Base-by-base conservation (phyloP, 192 early-diverging fungal species). In the Chytriomyces sp. region DNA sequence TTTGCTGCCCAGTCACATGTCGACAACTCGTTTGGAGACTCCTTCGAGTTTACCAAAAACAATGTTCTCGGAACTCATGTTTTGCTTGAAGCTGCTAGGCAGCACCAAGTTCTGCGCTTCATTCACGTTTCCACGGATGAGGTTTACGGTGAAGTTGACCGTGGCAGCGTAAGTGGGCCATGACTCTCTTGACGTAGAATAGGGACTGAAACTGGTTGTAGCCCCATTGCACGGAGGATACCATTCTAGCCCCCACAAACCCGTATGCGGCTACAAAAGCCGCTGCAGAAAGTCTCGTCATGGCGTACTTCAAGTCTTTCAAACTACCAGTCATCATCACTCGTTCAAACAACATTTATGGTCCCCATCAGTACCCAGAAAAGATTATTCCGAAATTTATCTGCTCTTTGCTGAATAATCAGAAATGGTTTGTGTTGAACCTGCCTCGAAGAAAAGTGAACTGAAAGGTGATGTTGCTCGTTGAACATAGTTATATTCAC, bases 241-340 rank as follows among this genome's bases (percentile, higher is more conserved):
- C 82, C 0, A 76, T 88, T 10, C 78, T 92, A 3, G 83, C 86
- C 10, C 91, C 92, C 3, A 86, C 89, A 56, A 93, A 92, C 53
- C 92, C 92, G 0, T 93, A 93, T 70, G 87, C 91, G 3, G 92
- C 92, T 2, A 91, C 92, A n/a, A 93, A 93, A 75, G 92, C 91
- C 17, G 92, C 92, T 3, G 92, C 92, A 6, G 92, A 93, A 75
- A 87, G 83, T 59, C 78, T 93, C 28, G 91, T 89, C 4, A 84
- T 83, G 52, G 88, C 92, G 0, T 93, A 93, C 72, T 75, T 88
- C 67, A 92, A 89, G 71, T 92, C 90, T 1, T 93, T 92, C 70
- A 83, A 87, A 0, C 58, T 92, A 7, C 92, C 92, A 28, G 85
- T 88, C 6, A 88, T 93, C 71, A 92, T 93, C 72, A 92, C 90